Evolutionary conservation across 2,329 filamentous ascomycete genomes (phyloP), one percentile per base, ranked within the genome.

Genomic region (Arthrobotrys entomopaga): DNA sequence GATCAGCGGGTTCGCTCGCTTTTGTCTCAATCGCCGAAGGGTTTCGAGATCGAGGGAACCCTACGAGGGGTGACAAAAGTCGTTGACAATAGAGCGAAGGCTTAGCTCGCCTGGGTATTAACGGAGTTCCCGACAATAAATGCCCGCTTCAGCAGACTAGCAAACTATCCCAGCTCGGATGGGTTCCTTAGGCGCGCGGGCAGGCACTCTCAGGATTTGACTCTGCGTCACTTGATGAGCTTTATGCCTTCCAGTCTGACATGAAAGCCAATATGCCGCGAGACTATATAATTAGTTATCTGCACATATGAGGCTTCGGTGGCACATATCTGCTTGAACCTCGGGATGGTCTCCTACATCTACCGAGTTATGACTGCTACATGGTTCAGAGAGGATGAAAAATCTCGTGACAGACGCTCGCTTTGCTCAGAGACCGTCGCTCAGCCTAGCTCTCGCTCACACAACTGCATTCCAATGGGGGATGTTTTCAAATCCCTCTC

Each of bases 31-130:
- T 34, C 29, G 50, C 42, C 70, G 70, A 53, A 64, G 63, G 56
- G 61, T 59, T 67, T 56, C 57, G 63, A 64, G 43, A 49, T 50
- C 46, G 53, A 59, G 52, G 38, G 49, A 63, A 57, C 63, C 63
- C 63, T 74, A 74, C 59, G 70, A 74, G 57, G 63, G 57, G 63
- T 49, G 59, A 67, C 67, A 57, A 52, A 57, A 40, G 22, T 74
- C 34, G 57, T 24, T 57, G 70, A 63, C 40, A 57, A 59, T 34
- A 67, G 29, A 56, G 70, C 63, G 57, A 63, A 74, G 70, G 46
- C 53, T 46, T 46, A 46, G 16, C 60, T 43, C 43, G 29, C 56
- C 61, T 52, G 67, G 70, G n/a, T n/a, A 57, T 74, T 58, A 74
- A n/a, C 70, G 70, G 70, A 26, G 70, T 67, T 29, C 34, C 70